These are phyloP conservation scores for Selaginella moellendorffii DNA, from an alignment of 75 land plant species.

Conservation along the genomic window DNA sequence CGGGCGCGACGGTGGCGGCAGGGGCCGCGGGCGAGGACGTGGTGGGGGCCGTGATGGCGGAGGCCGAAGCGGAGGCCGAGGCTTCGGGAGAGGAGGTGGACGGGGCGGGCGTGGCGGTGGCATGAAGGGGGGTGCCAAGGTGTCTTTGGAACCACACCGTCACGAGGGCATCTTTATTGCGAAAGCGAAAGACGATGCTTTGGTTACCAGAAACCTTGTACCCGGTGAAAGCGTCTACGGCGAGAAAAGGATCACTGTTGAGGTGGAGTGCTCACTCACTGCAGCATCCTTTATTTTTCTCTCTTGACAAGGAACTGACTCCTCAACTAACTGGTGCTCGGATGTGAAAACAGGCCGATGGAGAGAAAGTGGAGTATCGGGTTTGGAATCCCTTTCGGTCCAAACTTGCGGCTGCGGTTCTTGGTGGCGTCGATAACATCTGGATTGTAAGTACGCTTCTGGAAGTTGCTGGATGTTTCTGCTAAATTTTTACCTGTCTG, in stretches of 20 bases:
- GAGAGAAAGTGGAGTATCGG: slow-evolving; percentile 71
- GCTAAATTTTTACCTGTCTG: background rate
- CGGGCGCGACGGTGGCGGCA: slow-evolving; percentile 15
- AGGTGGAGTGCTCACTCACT: slow-evolving; percentile 23
- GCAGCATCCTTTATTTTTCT: background rate
- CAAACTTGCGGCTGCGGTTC: slow-evolving; percentile 79
- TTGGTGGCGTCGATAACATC: slow-evolving; percentile 84
- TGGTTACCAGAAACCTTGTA: slow-evolving; percentile 69
- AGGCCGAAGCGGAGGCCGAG: slow-evolving; percentile 17
- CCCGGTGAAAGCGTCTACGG: slow-evolving; percentile 78
- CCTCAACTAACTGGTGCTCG: no score
- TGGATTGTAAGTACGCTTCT: slow-evolving; percentile 82
- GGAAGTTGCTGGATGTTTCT: background rate
- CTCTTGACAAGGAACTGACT: background rate
- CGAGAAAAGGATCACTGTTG: slow-evolving; percentile 79
- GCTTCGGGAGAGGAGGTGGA: slow-evolving; percentile 16
- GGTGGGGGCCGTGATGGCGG: slow-evolving; percentile 16
- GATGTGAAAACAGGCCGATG: slow-evolving; percentile 88
- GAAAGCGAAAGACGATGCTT: slow-evolving; percentile 86
- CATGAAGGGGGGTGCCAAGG: slow-evolving; percentile 68
- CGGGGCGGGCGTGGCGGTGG: slow-evolving; percentile 36
- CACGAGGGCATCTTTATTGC: slow-evolving; percentile 82
- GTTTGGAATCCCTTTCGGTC: slow-evolving; percentile 92
- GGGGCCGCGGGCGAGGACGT: slow-evolving; percentile 15
- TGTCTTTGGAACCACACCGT: slow-evolving; percentile 61